Percentiles rank a stretch among this genome's conserved stretches.
phyloP scores from a whole-genome alignment of 2,329 filamentous ascomycete species.

The Aspergillus felis region DNA sequence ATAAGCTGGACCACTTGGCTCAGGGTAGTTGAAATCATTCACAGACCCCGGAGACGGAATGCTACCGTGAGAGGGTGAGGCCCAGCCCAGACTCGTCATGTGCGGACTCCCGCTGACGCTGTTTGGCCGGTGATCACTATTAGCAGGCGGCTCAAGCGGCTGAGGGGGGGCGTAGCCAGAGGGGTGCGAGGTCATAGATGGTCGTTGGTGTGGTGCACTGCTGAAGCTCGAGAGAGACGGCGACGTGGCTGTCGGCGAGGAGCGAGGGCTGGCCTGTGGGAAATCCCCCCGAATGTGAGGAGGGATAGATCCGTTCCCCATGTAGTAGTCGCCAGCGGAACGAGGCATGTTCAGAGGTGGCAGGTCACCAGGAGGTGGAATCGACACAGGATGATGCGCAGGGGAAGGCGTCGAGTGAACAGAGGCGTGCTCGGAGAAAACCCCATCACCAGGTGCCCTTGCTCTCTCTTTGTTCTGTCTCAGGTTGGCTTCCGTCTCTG shows the following conservation, averaged over 20 bases:
- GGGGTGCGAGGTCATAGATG: slow-evolving; percentile 78
- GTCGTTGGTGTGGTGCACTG: slow-evolving; percentile 46
- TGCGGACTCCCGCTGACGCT: slow-evolving; percentile 84
- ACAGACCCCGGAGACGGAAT: slow-evolving; percentile 65
- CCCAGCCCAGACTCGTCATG: slow-evolving; percentile 77
- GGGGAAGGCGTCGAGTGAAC: slow-evolving; percentile 70
- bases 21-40: slow-evolving; percentile 80
- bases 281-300: slow-evolving; percentile 76
- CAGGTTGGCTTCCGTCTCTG: slow-evolving; percentile 80
- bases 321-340: slow-evolving; percentile 68
- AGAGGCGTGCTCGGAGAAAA: slow-evolving; percentile 44
- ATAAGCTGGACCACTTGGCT: slow-evolving; percentile 57
- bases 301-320: slow-evolving; percentile 74
- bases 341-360: slow-evolving; percentile 67
- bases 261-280: slow-evolving; percentile 64
- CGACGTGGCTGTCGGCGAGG: slow-evolving; percentile 60
- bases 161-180: slow-evolving; percentile 76
- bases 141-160: slow-evolving; percentile 76
- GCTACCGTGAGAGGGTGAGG: slow-evolving; percentile 72
- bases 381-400: slow-evolving; percentile 66
- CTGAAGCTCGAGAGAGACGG: slow-evolving; percentile 62
- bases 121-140: slow-evolving; percentile 68
- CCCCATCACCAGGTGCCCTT: slow-evolving; percentile 34
- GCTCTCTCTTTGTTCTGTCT: slow-evolving; percentile 50
- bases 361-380: slow-evolving; percentile 75